A percentile compares a stretch with the other conserved stretches of the same genome.
Conservation (phyloP, 768 basidiomycete genomes). For the Pleurotus giganteus region DNA sequence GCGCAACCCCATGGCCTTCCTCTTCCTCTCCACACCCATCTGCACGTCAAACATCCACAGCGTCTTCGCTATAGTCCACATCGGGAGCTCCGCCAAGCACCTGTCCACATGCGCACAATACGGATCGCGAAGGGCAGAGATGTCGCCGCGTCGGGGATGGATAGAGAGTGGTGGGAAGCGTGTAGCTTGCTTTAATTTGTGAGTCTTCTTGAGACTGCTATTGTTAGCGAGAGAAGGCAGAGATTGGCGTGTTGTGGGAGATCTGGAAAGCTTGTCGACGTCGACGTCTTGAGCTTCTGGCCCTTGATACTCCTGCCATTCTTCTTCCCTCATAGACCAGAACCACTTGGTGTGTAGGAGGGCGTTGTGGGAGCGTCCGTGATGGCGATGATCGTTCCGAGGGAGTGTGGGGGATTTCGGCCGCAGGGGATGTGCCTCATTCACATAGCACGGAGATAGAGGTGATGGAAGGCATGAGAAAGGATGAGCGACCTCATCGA, state of each 20-base stretch:
- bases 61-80: constrained; percentile 67
- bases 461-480: constrained; percentile 38
- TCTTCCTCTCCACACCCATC: constrained; percentile 22
- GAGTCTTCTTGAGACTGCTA: constrained; percentile 5
- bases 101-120: constrained; percentile 57
- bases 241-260: constrained; percentile 13
- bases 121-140: constrained; percentile 56
- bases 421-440: constrained; percentile 10
- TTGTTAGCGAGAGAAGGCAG: constrained; percentile 2
- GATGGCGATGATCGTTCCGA: constrained; percentile 49
- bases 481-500: constrained; percentile 22
- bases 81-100: constrained; percentile 51
- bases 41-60: constrained; percentile 64
- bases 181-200: constrained; percentile 2
- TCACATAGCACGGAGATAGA: constrained; percentile 24
- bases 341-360: constrained; percentile 60
- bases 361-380: constrained; percentile 61
- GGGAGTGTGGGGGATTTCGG: constrained; percentile 14
- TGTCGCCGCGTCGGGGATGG: constrained; percentile 65
- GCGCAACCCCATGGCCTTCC: neutral
- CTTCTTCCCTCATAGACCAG: constrained; percentile 56
- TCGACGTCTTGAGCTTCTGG: constrained; percentile 4
- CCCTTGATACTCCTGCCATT: constrained; percentile 39
- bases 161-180: constrained; percentile 31
- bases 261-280: constrained; percentile 7